A percentile compares a stretch with the other conserved stretches of the same genome.
Evolutionary conservation across 2,329 filamentous ascomycete genomes (phyloP).

Genomic region (Xylariaceae sp.): DNA sequence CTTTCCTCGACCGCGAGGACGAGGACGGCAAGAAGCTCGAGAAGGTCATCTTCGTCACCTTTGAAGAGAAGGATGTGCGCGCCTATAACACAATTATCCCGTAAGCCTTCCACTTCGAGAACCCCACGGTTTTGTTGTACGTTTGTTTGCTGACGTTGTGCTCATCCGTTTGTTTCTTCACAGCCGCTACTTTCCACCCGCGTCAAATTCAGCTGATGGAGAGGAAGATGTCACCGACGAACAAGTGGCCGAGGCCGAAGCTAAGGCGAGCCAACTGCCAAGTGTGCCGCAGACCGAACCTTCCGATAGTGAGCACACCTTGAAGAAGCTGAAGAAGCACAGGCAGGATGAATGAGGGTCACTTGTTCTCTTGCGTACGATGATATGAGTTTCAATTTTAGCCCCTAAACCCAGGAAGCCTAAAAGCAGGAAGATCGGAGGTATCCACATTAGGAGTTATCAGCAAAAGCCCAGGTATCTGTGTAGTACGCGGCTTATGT

Average conservation of each 20-base stretch:
- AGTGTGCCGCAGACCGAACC: conserved; percentile 34
- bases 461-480: too few species aligned
- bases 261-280: conserved; percentile 29
- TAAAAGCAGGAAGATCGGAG: too few species aligned
- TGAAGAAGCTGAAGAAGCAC: conserved; percentile 32
- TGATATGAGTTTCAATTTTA: background rate
- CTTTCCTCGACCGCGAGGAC: conserved; percentile 45
- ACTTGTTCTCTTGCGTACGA: too few species aligned
- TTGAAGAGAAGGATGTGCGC: conserved; percentile 68
- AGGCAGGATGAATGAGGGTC: background rate
- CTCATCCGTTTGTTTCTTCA: background rate
- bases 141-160: background rate
- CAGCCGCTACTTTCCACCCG: conserved; percentile 27
- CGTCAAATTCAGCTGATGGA: conserved; percentile 7
- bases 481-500: too few species aligned
- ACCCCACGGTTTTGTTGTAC: background rate
- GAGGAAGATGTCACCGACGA: conserved; percentile 15
- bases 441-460: too few species aligned
- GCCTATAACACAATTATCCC: conserved; percentile 68
- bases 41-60: conserved; percentile 79
- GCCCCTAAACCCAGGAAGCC: too few species aligned
- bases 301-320: conserved; percentile 24
- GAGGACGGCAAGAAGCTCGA: conserved; percentile 50
- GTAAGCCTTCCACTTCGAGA: conserved; percentile 47
- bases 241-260: conserved; percentile 23